Evolutionary conservation across 2,329 filamentous ascomycete genomes (phyloP).

Genomic region (Alternaria postmessia): DNA sequence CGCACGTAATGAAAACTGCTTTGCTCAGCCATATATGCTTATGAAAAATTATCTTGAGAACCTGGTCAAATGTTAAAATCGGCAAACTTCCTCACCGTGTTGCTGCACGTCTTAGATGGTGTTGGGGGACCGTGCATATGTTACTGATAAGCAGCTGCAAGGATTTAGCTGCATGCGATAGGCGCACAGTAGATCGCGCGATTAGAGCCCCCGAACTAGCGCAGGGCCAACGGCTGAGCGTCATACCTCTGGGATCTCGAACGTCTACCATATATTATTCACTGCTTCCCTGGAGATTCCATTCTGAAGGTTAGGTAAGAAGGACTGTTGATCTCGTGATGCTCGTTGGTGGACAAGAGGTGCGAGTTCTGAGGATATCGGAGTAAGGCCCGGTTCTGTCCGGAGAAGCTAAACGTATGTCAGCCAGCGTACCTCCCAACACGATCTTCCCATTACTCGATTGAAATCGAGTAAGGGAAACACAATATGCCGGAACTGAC

Average conservation of each 20-base stretch:
- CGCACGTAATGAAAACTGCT: neutral
- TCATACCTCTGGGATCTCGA: slow-evolving; percentile 22
- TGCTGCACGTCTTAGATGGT: slow-evolving; percentile 7
- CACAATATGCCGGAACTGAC: slow-evolving; percentile 23
- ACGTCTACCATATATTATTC: neutral
- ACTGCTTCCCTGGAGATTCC: neutral
- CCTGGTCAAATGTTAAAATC: neutral
- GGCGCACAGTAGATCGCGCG: slow-evolving; percentile 30
- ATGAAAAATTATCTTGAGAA: neutral
- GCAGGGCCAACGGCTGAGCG: slow-evolving; percentile 37
- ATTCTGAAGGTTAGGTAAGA: neutral
- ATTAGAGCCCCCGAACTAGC: slow-evolving; percentile 38
- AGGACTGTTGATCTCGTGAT: neutral
- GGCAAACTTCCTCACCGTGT: slow-evolving; percentile 3
- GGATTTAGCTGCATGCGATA: slow-evolving; percentile 19
- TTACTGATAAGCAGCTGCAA: slow-evolving; percentile 36
- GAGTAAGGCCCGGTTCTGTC: slow-evolving; percentile 10
- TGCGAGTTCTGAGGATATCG: slow-evolving; percentile 3
- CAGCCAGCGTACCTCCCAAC: slow-evolving; percentile 38
- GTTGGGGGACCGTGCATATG: slow-evolving; percentile 19
- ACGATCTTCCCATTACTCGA: slow-evolving; percentile 44
- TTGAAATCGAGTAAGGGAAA: slow-evolving; percentile 47
- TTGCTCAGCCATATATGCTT: neutral
- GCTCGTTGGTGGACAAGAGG: neutral
- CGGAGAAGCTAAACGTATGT: slow-evolving; percentile 32